Evolutionary conservation across 106 monocot species (phyloP).

Genomic region (Apostasia ramifera): DNA sequence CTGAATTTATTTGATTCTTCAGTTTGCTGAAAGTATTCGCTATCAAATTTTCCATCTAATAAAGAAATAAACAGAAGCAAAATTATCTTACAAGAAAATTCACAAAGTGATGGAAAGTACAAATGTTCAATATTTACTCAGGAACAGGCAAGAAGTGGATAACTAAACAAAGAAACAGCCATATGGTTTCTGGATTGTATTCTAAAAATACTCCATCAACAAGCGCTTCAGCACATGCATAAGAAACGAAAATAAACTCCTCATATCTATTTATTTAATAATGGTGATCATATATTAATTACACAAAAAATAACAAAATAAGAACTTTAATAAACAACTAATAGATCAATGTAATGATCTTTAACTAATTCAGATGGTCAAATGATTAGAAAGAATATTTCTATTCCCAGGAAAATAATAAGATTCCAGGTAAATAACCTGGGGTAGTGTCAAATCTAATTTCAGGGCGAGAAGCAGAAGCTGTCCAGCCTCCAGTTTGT

Average conservation of each 20-base stretch:
- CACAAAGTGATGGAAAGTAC: neutral
- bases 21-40: slow-evolving; percentile 78
- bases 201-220: no score
- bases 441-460: slow-evolving; percentile 72
- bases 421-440: slow-evolving; percentile 8
- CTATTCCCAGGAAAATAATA: neutral
- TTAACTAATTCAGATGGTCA: neutral
- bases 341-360: no score
- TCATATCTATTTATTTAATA: no score
- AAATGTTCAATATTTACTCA: neutral
- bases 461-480: slow-evolving; percentile 77
- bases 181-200: no score
- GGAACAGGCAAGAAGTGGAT: neutral
- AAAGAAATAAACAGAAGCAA: neutral
- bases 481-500: slow-evolving; percentile 60
- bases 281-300: no score
- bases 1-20: slow-evolving; percentile 83
- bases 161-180: neutral
- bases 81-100: neutral
- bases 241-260: no score
- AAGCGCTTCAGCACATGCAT: no score
- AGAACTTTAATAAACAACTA: no score
- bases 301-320: no score
- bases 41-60: slow-evolving; percentile 79
- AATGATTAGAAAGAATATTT: neutral